Conservation (phyloP, 805 yeast genomes). For the Suhomyces emberorum region DNA sequence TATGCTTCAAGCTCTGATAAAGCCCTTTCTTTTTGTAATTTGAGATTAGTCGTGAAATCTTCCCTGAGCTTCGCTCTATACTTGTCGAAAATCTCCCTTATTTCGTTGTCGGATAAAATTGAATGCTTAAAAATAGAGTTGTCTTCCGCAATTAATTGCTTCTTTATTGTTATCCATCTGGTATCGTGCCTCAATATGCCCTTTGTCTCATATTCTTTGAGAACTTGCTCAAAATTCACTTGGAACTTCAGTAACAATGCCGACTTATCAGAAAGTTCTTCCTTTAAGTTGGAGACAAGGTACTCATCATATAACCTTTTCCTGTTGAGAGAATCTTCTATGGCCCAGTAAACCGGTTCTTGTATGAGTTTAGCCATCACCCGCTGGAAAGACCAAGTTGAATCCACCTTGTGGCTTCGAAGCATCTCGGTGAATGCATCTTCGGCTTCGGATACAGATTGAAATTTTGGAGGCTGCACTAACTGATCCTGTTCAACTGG, state of each 20-base stretch:
- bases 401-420: conserved; percentile 54
- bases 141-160: conserved; percentile 51
- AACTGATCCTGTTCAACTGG: conserved; percentile 21
- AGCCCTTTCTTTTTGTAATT: conserved; percentile 44
- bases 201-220: conserved; percentile 31
- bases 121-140: conserved; percentile 63
- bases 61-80: conserved; percentile 42
- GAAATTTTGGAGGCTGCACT: conserved; percentile 19
- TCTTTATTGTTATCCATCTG: conserved; percentile 59
- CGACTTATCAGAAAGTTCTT: conserved; percentile 51
- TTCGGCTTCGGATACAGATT: conserved; percentile 36
- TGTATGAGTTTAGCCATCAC: conserved; percentile 57
- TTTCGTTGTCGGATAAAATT: conserved; percentile 54
- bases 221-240: conserved; percentile 47
- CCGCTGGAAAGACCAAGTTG: conserved; percentile 70
- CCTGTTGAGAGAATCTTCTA: conserved; percentile 59
- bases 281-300: conserved; percentile 39
- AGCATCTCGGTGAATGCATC: conserved; percentile 51
- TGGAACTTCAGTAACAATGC: conserved; percentile 54
- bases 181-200: conserved; percentile 52
- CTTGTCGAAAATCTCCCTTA: conserved; percentile 51
- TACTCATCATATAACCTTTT: conserved; percentile 64
- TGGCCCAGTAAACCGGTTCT: conserved; percentile 66
- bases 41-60: conserved; percentile 21
- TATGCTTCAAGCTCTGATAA: conserved; percentile 50